A percentile compares a stretch with the other conserved stretches of the same genome.
Conservation (phyloP, 2,329 filamentous ascomycete species). For the Lachnellula subtilissima region DNA sequence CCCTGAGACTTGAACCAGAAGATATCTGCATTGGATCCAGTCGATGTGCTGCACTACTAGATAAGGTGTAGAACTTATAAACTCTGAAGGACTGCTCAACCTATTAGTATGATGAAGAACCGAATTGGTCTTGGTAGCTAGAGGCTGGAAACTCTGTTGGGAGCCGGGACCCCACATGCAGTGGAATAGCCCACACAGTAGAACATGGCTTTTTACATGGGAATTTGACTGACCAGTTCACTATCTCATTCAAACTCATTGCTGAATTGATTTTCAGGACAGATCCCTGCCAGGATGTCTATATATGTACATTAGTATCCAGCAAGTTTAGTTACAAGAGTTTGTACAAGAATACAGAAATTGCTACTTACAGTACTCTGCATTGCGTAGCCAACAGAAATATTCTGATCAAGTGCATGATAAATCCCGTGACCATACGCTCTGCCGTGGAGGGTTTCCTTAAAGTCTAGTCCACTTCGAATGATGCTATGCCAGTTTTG, state of each 20-base stretch:
- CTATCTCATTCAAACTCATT: constrained; percentile 77
- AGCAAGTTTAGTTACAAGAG: not conserved
- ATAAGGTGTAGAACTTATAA: constrained; percentile 50
- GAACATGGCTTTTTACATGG: too few relatives aligned
- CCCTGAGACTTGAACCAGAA: constrained; percentile 54
- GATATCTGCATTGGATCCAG: constrained; percentile 87
- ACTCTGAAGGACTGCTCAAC: constrained; percentile 48
- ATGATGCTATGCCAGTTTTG: constrained; percentile 89
- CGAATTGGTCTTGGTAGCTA: too few relatives aligned
- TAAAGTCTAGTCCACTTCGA: constrained; percentile 73
- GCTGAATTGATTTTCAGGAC: constrained; percentile 53
- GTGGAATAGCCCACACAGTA: too few relatives aligned
- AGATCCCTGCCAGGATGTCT: constrained; percentile 60
- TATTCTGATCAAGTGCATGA: constrained; percentile 57
- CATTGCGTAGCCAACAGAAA: constrained; percentile 39
- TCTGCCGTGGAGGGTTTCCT: constrained; percentile 57
- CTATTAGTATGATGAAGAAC: too few relatives aligned
- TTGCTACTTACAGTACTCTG: constrained; percentile 12
- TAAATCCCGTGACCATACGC: constrained; percentile 78
- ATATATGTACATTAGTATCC: constrained; percentile 7
- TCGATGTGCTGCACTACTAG: constrained; percentile 71
- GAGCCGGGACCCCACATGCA: too few relatives aligned
- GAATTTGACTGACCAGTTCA: constrained; percentile 47
- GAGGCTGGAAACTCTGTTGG: too few relatives aligned
- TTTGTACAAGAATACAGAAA: not conserved